phyloP scores from a whole-genome alignment of 2,329 filamentous ascomycete species.

The Ceratocystis eucalypticola region DNA sequence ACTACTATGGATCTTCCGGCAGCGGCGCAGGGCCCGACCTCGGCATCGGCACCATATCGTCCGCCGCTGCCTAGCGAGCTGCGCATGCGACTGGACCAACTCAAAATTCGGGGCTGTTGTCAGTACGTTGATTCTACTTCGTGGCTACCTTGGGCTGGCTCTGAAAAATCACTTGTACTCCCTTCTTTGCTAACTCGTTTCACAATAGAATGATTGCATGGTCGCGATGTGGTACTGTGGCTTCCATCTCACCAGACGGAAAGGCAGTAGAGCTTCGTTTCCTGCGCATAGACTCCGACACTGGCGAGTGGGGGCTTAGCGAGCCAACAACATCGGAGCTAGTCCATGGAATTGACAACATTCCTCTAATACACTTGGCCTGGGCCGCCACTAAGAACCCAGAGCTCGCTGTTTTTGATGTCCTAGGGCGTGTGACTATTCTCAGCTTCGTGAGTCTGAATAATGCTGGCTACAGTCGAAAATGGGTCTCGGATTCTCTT shows the following conservation, averaged over 20 bases:
- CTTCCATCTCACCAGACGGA: conserved; percentile 62
- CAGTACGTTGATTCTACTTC: conserved; percentile 44
- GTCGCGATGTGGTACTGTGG: conserved; percentile 79
- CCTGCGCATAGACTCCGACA: conserved; percentile 52
- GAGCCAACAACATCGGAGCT: conserved; percentile 53
- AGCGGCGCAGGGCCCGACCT: conserved; percentile 21
- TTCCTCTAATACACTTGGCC: conserved; percentile 62
- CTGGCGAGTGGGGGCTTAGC: conserved; percentile 64
- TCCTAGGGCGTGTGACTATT: conserved; percentile 62
- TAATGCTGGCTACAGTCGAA: conserved; percentile 47
- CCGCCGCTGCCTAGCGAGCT: conserved; percentile 48
- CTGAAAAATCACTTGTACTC: neutral
- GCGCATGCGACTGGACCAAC: conserved; percentile 59
- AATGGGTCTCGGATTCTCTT: conserved; percentile 51
- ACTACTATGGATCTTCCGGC: conserved; percentile 37
- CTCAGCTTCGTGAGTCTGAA: conserved; percentile 64
- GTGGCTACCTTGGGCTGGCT: neutral
- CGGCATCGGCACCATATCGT: conserved; percentile 30
- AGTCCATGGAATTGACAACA: conserved; percentile 48
- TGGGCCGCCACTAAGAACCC: conserved; percentile 62
- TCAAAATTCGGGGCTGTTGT: conserved; percentile 62
- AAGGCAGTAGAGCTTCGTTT: conserved; percentile 57
- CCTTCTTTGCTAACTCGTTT: conserved; percentile 20
- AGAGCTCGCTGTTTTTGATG: conserved; percentile 74
- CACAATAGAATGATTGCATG: conserved; percentile 59